Evolutionary conservation across 1,284 basidiomycete genomes (phyloP), one percentile per base, ranked within the genome.

Genomic region (Mycosarcoma mackinlayi): DNA sequence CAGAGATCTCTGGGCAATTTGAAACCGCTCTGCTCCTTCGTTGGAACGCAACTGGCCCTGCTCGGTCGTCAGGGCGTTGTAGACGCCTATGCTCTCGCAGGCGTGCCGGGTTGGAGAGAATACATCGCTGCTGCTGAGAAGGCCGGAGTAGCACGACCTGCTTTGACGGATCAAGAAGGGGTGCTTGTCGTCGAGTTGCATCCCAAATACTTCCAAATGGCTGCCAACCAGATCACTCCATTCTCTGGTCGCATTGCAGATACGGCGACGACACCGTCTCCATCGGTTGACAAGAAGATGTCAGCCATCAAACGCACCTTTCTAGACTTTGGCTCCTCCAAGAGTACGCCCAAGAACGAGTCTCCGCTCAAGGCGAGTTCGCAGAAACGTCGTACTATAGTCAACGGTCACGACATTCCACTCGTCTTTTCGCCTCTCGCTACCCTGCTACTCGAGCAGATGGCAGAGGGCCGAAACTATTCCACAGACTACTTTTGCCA

Each of bases 71-170:
- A 58, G 21, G 74, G 72, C 23, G 37, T 64, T 9, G 50, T 60
- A 2, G 67, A 73, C 50, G 56, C 70, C 6, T 77, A 77, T 44
- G 50, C 49, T 8, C 54, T 70, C 23, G 71, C 73, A 2, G 63
- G 67, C 13, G 73, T 74, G 3, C 27, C 30, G 1, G 66, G 59
- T 13, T 77, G 71, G 54, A 41, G 45, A 14, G 65, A 77, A n/a
- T 77, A 75, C 57, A 62, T 77, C 11, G 63, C 64, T n/a, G 54
- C 58, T 10, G 75, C 75, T 13, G 70, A 75, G 28, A 45, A 51
- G 21, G 64, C 61, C 4, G 68, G 68, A 10, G 53, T 77, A 16
- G 75, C 73, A 14, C 50, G 75, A 9, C 34, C 60, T 25, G 59
- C 58, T 37, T n/a, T 41, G 7, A 59, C 68, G 2, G 60, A 64